These are phyloP conservation scores for Kwoniella europaea DNA, from an alignment of 768 basidiomycete species.

Conservation along the genomic window DNA sequence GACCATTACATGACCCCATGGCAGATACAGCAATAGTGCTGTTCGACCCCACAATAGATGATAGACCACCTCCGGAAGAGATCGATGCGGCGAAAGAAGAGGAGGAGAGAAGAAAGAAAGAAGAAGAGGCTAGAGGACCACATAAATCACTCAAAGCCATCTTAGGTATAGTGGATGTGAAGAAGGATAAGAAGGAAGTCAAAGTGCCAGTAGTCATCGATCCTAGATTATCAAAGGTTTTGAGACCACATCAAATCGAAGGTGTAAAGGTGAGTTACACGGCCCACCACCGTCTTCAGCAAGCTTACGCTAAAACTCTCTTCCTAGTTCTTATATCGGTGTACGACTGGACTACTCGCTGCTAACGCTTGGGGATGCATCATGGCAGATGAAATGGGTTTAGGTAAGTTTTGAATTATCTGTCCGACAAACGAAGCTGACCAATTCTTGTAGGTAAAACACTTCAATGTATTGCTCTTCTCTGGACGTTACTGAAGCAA, in stretches of 20 bases:
- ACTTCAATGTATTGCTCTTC: constrained; percentile 89
- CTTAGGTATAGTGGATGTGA: constrained; percentile 60
- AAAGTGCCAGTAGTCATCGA: constrained; percentile 98
- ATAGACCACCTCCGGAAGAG: constrained; percentile 57
- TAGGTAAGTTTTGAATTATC: constrained; percentile 62
- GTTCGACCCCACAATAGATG: constrained; percentile 95
- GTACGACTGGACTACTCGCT: constrained; percentile 89
- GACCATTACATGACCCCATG: constrained; percentile 97
- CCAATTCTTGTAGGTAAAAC: constrained; percentile 67
- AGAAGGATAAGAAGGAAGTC: constrained; percentile 65
- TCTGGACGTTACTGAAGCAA: constrained; percentile 95
- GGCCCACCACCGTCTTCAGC: no score
- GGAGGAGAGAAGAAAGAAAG: constrained; percentile 25
- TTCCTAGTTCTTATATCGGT: constrained; percentile 88
- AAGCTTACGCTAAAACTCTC: constrained; percentile 15
- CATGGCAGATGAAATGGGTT: constrained; percentile 99
- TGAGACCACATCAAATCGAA: constrained; percentile 97
- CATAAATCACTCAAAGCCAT: constrained; percentile 83
- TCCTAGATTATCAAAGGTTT: constrained; percentile 79
- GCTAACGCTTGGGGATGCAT: constrained; percentile 87
- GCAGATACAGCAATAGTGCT: constrained; percentile 95
- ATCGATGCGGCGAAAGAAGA: constrained; percentile 22
- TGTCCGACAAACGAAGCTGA: constrained; percentile 9
- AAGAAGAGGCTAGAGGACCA: constrained; percentile 61
- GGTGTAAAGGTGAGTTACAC: constrained; percentile 78